Evolutionary conservation across 163 green algal species (phyloP), one percentile per base, ranked within the genome.

Genomic region (Scenedesmus sp.): DNA sequence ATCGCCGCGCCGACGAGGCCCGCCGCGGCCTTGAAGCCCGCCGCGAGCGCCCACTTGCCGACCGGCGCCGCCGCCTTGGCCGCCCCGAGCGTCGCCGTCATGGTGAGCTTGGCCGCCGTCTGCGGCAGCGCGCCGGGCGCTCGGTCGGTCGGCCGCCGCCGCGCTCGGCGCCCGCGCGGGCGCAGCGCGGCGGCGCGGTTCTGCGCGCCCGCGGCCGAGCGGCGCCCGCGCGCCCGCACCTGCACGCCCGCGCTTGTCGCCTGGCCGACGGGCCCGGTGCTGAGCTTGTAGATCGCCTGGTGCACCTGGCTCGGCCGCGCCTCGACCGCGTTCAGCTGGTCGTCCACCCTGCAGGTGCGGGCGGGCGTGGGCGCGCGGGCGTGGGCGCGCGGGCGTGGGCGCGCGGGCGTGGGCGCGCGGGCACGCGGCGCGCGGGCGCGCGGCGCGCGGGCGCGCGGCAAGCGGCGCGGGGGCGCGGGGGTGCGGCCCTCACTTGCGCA

Each of bases 11-110:
- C 34, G 2, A 81, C 63, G 15, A 81, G 42, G 14, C 74, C 74
- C 4, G 67, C 74, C 26, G 74, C 75, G 31, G 75, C 75, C 67
- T 83, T 77, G 64, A 76, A 77, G 42, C 65, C 64, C 65, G 77
- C 50, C 44, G 71, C n/a, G 13, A 73, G 36, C 48, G 63, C 79
- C 63, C 79, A 81, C 48, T 73, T 74, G 60, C 70, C 71, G 3
- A 81, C 31, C 14, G 71, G 79, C 33, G 79, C 79, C 28, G 79
- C 79, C 13, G 47, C 71, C 63, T 85, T 85, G 34, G 71, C 79
- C 39, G 66, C 69, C 44, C 74, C 62, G 20, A 64, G 75, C 0
- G 63, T 77, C 9, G 70, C 79, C 28, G 44, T 60, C 33, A 81
- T 73, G 22, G 79, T 81, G 10, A 85, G n/a, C 64, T 77, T 77